These are phyloP conservation scores for Mycosphaerella sp. DNA, from an alignment of 2,329 filamentous ascomycete species.

Conservation along the genomic window DNA sequence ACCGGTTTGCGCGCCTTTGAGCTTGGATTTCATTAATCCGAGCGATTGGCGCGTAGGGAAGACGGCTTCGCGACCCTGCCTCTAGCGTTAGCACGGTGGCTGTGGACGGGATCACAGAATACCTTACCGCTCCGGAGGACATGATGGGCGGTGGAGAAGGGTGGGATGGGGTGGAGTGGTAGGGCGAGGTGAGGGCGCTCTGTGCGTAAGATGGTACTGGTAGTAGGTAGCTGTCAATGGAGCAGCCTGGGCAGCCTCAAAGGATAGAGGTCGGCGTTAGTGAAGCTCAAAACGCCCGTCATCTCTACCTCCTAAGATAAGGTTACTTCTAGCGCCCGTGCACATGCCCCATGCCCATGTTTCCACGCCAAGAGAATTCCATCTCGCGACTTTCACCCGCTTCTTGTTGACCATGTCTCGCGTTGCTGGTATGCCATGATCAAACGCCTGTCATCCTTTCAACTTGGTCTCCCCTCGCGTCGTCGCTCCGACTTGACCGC, in stretches of 20 bases:
- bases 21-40: constrained; percentile 94
- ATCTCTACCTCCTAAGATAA: not conserved
- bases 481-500: constrained; percentile 15
- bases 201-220: not conserved
- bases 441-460: constrained; percentile 5
- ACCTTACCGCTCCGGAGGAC: constrained; percentile 23
- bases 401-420: not conserved
- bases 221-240: not conserved
- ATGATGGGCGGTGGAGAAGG: constrained; percentile 17
- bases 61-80: constrained; percentile 84
- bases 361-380: not conserved
- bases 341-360: not conserved
- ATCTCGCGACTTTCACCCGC: constrained; percentile 8
- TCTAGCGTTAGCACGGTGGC: too few species aligned
- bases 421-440: not conserved
- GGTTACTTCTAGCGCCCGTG: not conserved
- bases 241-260: not conserved
- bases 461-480: constrained; percentile 16
- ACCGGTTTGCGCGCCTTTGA: constrained; percentile 71
- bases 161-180: not conserved
- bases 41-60: constrained; percentile 97
- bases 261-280: not conserved
- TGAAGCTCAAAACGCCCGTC: not conserved
- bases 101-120: too few species aligned
- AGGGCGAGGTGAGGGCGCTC: not conserved